Percentiles rank a stretch among this genome's conserved stretches.
Evolutionary conservation across 1,284 basidiomycete genomes (phyloP).

Genomic region (Malassezia pachydermatis): DNA sequence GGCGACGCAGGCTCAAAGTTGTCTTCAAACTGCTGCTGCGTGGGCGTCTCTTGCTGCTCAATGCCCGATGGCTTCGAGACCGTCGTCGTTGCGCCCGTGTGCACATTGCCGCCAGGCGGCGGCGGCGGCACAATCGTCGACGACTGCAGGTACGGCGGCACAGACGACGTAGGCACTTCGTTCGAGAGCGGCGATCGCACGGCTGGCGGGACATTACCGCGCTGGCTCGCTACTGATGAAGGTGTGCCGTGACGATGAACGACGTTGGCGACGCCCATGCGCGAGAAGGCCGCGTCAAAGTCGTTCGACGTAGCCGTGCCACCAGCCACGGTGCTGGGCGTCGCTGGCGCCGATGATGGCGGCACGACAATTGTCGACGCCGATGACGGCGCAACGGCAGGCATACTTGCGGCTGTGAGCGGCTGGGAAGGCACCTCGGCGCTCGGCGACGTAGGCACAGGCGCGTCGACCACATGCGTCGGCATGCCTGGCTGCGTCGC

Average conservation of each 20-base stretch:
- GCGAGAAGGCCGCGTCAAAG: constrained; percentile 45
- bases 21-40: background rate
- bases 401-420: background rate
- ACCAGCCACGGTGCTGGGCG: constrained; percentile 6
- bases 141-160: background rate
- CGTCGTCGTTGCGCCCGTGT: background rate
- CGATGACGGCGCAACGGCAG: constrained; percentile 17
- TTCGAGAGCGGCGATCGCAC: background rate
- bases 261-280: constrained; percentile 31
- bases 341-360: constrained; percentile 12
- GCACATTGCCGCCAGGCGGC: background rate
- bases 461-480: background rate
- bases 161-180: background rate
- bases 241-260: constrained; percentile 15
- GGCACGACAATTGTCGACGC: constrained; percentile 55
- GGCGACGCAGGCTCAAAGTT: background rate
- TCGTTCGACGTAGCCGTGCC: constrained; percentile 32
- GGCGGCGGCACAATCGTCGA: background rate
- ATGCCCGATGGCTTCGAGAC: background rate
- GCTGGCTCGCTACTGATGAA: background rate
- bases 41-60: background rate
- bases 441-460: background rate
- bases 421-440: no score
- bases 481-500: background rate
- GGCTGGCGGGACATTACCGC: background rate